Base-by-base conservation (phyloP, 2,329 filamentous ascomycete genomes). In the Cladosporium sphaerospermum region DNA sequence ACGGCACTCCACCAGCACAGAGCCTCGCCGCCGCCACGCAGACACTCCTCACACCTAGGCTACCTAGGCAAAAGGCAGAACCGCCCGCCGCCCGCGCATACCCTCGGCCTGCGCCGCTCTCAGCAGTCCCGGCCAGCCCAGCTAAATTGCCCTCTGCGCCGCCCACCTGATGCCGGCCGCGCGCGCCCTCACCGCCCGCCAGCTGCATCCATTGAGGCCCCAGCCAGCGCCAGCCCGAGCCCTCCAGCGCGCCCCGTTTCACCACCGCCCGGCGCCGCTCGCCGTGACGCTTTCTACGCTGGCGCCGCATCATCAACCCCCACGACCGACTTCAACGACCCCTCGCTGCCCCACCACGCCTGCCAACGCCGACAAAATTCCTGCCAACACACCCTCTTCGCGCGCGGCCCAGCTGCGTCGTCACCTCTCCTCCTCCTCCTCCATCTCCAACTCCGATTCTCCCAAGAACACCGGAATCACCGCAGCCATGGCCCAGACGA, bases 361-460 rank as follows among this genome's bases (percentile, higher is more conserved):
- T 61, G 57, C 60, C 48, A 51, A 51, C 48, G 48, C 48, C 48
- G 48, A 51, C 60, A 61, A 61, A 60, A 59, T 59, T 59, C 57
- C 52, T 47, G 39, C 45, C 51, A 36, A 11, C 16, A 54, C 53
- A 14, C 54, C 59, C 34, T 50, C 54, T 39, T 54, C 47, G 53
- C 57, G 62, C 18, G 55, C 57, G 44, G 47, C 50, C 31, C 62
- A 61, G 53, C 53, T 66, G 36, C 56, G 56, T 23, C 31, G 55
- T 43, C 60, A 62, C 51, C 52, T 62, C 49, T 59, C 56, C 50
- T 53, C 61, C 49, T 59, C 56, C 49, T 49, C 57, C 40, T 57
- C 56, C 34, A 54, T 55, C 18, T 50, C 57, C 39, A 44, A 36
- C 48, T 18, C 5, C 14, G 31, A 23, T 14, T 41, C 39, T 18